Evolutionary conservation across 2,329 filamentous ascomycete genomes (phyloP), one percentile per base, ranked within the genome.

Genomic region (Trichoderma oligosporum): DNA sequence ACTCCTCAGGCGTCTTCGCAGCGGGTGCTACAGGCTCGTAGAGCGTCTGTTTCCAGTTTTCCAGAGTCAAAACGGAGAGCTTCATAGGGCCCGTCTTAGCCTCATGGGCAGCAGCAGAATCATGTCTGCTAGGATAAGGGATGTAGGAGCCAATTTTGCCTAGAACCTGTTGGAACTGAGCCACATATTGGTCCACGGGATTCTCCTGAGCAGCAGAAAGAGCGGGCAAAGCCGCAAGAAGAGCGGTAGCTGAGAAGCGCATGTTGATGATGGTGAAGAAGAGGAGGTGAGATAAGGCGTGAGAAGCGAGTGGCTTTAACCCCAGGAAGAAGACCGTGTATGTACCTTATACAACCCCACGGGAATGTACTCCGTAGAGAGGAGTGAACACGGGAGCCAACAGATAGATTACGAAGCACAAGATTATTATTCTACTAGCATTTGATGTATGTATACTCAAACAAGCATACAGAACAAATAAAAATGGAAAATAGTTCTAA

Each of bases 11-110:
- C 61, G 78, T 79, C 9, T 82, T 81, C 61, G 81, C 79, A 25
- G 73, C 82, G 7, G 82, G 72, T 60, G 82, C 76, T 58, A 87
- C 82, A 27, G 83, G 81, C 49, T 76, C 76, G 67, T 82, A 85
- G 60, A 93, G 76, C 2, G 84, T 82, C 24, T 86, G 74, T 70
- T 85, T 82, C 87, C 88, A 90, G 78, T 86, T 87, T 62, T 84
- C 76, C 57, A 90, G 76, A 4, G 83, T 86, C 64, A 93, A 70
- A 48, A 68, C 68, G 48, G 72, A 80, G 70, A 69, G 82, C 74
- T 70, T 71, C 70, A 74, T 70, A 41, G 69, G 66, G 61, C 70
- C 68, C 60, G 69, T 59, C 68, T 76, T 75, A 63, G 74, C 70
- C 63, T 74, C 70, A 31, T 68, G 63, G 47, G 78, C 76, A 12